phyloP scores from a whole-genome alignment of 306 rosid genomes.

The Cucumis hystrix region DNA sequence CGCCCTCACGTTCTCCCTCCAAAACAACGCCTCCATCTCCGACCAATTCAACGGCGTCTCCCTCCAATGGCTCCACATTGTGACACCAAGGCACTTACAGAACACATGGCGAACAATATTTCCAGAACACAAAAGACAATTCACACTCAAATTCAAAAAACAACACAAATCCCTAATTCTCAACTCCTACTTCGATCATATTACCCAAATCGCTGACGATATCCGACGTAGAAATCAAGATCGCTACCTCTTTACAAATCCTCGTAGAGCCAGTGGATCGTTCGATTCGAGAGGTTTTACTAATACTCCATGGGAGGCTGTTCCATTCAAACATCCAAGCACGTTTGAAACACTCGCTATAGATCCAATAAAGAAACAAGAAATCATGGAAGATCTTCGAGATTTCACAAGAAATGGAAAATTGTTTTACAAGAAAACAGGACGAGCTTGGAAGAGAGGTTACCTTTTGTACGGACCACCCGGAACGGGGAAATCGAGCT shows the following conservation, averaged over 20 bases:
- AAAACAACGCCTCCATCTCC: slow-evolving; percentile 72
- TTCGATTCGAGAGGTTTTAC: slow-evolving; percentile 53
- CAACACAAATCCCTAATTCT: slow-evolving; percentile 40
- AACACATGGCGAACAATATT: slow-evolving; percentile 70
- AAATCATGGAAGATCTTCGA: slow-evolving; percentile 63
- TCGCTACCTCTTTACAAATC: slow-evolving; percentile 59
- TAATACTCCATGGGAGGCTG: slow-evolving; percentile 69
- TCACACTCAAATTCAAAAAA: slow-evolving; percentile 69
- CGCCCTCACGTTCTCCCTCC: slow-evolving; percentile 65
- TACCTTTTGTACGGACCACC: slow-evolving; percentile 86
- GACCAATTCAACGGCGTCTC: slow-evolving; percentile 56
- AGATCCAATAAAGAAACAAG: slow-evolving; percentile 50
- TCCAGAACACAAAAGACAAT: slow-evolving; percentile 77
- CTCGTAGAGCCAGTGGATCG: slow-evolving; percentile 51
- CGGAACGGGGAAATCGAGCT: slow-evolving; percentile 79
- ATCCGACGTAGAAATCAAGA: slow-evolving; percentile 67
- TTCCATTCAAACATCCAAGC: slow-evolving; percentile 86
- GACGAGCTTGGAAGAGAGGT: slow-evolving; percentile 93
- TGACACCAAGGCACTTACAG: slow-evolving; percentile 56
- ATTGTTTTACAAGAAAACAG: slow-evolving; percentile 59
- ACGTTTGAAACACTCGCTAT: slow-evolving; percentile 84
- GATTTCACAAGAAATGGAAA: slow-evolving; percentile 58
- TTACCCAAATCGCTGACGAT: slow-evolving; percentile 62
- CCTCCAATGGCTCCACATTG: slow-evolving; percentile 80
- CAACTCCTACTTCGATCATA: slow-evolving; percentile 54